Conservation (phyloP, 371 early-diverging fungal genomes). For the Apophysomyces sp. region DNA sequence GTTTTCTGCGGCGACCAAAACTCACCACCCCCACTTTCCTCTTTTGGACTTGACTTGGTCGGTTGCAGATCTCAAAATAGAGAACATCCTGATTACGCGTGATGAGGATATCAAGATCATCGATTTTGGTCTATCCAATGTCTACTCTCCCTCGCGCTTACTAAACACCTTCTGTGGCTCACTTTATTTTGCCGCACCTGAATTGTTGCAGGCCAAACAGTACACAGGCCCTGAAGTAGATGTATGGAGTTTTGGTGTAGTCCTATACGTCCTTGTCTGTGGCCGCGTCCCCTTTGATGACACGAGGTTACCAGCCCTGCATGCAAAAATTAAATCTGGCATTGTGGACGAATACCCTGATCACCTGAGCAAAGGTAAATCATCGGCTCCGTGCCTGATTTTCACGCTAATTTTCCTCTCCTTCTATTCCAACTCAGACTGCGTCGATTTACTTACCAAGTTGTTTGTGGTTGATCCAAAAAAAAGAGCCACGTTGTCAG, state of each 20-base stretch:
- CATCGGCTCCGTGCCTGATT: too few species aligned
- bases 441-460: constrained; percentile 61
- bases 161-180: constrained; percentile 85
- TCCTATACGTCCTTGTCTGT: constrained; percentile 82
- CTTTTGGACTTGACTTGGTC: neutral
- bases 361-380: constrained; percentile 46
- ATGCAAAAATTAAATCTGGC: constrained; percentile 65
- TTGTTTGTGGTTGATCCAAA: constrained; percentile 65
- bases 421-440: too few species aligned
- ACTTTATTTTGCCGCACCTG: constrained; percentile 84
- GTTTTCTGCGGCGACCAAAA: constrained; percentile 12
- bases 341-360: constrained; percentile 45
- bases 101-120: constrained; percentile 64
- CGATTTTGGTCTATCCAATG: constrained; percentile 91
- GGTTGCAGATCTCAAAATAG: constrained; percentile 86
- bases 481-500: constrained; percentile 59
- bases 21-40: constrained; percentile 3
- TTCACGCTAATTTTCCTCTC: too few species aligned
- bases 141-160: constrained; percentile 63
- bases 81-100: constrained; percentile 79
- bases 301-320: constrained; percentile 59
- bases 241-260: constrained; percentile 90
- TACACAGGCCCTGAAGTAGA: constrained; percentile 93
- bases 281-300: constrained; percentile 90
- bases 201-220: constrained; percentile 77